These are phyloP conservation scores for Coprinopsis strossmayeri DNA, from an alignment of 768 basidiomycete species.

Conservation along the genomic window DNA sequence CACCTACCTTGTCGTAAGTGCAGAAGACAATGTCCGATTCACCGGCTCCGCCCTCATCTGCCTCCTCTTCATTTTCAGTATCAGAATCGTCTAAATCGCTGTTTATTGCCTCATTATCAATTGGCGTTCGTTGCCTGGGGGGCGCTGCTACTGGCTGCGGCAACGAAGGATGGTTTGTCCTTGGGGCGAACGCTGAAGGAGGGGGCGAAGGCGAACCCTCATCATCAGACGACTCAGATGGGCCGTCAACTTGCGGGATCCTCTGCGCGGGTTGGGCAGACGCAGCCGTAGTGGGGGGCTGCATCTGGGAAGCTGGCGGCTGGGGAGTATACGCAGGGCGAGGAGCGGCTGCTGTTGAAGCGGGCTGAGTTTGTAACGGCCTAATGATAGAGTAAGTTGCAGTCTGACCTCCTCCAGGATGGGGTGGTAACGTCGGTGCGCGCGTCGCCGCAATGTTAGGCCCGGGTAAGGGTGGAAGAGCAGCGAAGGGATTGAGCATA, in stretches of 20 bases:
- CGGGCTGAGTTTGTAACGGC: slow-evolving; percentile 19
- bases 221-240: slow-evolving; percentile 60
- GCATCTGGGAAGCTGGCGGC: slow-evolving; percentile 9
- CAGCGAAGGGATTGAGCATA: slow-evolving; percentile 49
- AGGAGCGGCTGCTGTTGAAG: slow-evolving; percentile 8
- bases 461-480: slow-evolving; percentile 58
- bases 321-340: slow-evolving; percentile 12
- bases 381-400: slow-evolving; percentile 50
- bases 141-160: slow-evolving; percentile 50
- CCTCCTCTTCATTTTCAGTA: slow-evolving; percentile 78
- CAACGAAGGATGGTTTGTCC: slow-evolving; percentile 66
- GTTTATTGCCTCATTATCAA: slow-evolving; percentile 84
- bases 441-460: slow-evolving; percentile 48
- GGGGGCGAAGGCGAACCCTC: slow-evolving; percentile 63
- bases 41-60: slow-evolving; percentile 65
- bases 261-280: slow-evolving; percentile 10
- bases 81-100: slow-evolving; percentile 96
- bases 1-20: slow-evolving; percentile 90
- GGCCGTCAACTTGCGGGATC: slow-evolving; percentile 81
- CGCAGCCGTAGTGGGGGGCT: slow-evolving; percentile 1
- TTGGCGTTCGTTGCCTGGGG: slow-evolving; percentile 26
- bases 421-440: slow-evolving; percentile 32
- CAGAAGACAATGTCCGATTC: slow-evolving; percentile 95
- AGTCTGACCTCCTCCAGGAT: slow-evolving; percentile 55
- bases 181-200: slow-evolving; percentile 60